These are phyloP conservation scores for Hygrophorus pudorinus DNA, from an alignment of 768 basidiomycete species.

Conservation along the genomic window DNA sequence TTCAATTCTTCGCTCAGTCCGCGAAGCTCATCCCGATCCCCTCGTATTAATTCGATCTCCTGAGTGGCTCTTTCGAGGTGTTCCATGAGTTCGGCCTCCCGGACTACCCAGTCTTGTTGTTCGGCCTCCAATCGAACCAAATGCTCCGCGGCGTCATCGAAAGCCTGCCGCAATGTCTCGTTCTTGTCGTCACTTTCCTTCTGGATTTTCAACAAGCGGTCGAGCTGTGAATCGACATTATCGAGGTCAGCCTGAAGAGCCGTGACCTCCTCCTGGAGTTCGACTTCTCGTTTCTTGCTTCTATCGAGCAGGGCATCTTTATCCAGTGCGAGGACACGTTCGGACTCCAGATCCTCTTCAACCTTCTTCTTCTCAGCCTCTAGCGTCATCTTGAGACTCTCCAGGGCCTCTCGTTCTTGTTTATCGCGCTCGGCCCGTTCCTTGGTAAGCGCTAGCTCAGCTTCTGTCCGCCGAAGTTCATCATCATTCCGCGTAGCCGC, in stretches of 20 bases:
- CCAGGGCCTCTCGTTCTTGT: conserved; percentile 67
- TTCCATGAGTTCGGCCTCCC: conserved; percentile 55
- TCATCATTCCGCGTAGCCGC: conserved; percentile 91
- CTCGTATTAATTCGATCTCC: conserved; percentile 47
- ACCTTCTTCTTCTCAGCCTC: conserved; percentile 79
- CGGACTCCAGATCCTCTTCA: conserved; percentile 73
- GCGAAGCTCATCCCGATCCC: conserved; percentile 51
- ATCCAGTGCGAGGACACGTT: conserved; percentile 69
- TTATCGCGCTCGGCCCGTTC: conserved; percentile 85
- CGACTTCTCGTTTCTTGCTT: conserved; percentile 75
- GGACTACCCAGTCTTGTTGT: conserved; percentile 51
- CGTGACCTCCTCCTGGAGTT: conserved; percentile 77
- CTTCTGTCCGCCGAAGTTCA: conserved; percentile 79
- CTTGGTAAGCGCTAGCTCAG: conserved; percentile 68
- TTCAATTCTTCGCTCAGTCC: conserved; percentile 62
- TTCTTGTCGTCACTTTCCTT: conserved; percentile 76
- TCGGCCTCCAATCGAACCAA: conserved; percentile 74
- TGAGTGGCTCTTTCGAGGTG: conserved; percentile 48
- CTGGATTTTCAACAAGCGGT: conserved; percentile 65
- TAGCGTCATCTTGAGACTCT: conserved; percentile 71
- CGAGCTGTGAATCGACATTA: conserved; percentile 76
- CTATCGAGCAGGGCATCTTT: conserved; percentile 77
- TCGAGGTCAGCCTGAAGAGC: conserved; percentile 79
- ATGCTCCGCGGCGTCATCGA: conserved; percentile 81
- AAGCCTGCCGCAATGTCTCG: conserved; percentile 56